Conservation (phyloP, 164 flowering plant species). For the Tetracentron sinense region DNA sequence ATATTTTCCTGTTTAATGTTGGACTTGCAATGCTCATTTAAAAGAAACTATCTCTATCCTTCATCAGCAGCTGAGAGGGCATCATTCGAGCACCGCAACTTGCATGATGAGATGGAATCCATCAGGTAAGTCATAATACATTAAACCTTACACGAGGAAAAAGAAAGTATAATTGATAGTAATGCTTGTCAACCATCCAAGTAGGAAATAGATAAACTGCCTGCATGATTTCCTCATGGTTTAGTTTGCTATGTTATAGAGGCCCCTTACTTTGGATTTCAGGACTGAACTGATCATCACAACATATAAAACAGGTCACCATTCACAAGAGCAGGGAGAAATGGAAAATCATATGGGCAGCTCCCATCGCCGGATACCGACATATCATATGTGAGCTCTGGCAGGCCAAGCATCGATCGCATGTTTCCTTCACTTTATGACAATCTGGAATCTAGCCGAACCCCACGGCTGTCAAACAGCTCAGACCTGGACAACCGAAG, state of each 20-base stretch:
- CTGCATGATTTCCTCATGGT: too few species aligned
- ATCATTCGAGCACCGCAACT: conserved; percentile 21
- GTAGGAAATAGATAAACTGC: too few species aligned
- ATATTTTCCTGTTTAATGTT: neutral
- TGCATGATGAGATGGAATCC: conserved; percentile 22
- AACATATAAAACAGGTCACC: conserved; percentile 36
- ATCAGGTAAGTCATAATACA: conserved; percentile 27
- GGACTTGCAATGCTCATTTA: neutral
- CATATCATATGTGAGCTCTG: conserved; percentile 60
- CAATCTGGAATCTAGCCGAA: conserved; percentile 26
- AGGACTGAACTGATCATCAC: conserved; percentile 3
- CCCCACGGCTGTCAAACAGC: conserved; percentile 31
- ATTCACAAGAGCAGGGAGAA: conserved; percentile 20
- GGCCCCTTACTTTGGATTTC: neutral
- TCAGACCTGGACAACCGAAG: conserved; percentile 35
- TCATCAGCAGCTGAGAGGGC: conserved; percentile 18
- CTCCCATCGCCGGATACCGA: conserved; percentile 42
- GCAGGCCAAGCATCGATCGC: conserved; percentile 59
- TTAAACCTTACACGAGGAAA: neutral
- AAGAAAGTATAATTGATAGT: neutral
- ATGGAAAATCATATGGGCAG: conserved; percentile 22
- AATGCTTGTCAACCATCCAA: neutral
- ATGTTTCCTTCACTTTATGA: conserved; percentile 39
- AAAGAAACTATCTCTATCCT: neutral
- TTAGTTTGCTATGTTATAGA: neutral